Evolutionary conservation across 768 basidiomycete species (phyloP).

Genomic region (Crucibulum laeve): DNA sequence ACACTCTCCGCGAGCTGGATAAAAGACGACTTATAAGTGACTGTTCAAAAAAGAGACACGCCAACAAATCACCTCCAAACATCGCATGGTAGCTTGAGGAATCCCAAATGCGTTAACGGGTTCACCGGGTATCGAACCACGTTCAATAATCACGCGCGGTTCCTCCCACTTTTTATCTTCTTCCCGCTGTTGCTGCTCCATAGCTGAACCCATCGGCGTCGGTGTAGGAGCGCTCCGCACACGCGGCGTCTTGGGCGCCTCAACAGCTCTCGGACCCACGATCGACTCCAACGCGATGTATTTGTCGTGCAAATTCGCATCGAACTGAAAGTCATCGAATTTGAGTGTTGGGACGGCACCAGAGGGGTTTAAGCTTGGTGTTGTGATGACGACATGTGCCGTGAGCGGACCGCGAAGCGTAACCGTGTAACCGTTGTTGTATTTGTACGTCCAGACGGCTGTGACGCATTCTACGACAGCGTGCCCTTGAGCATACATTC

Average conservation of each 20-base stretch:
- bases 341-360: slow-evolving; percentile 34
- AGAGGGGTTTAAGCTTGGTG: slow-evolving; percentile 20
- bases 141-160: slow-evolving; percentile 53
- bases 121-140: slow-evolving; percentile 69
- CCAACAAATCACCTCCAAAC: slow-evolving; percentile 59
- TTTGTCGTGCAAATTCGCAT: slow-evolving; percentile 71
- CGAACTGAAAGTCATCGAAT: slow-evolving; percentile 73
- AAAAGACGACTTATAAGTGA: slow-evolving; percentile 7
- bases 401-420: slow-evolving; percentile 72
- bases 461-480: slow-evolving; percentile 65
- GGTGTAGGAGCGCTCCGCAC: slow-evolving; percentile 18
- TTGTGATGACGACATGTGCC: slow-evolving; percentile 49
- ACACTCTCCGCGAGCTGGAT: slow-evolving; percentile 76
- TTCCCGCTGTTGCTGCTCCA: slow-evolving; percentile 26
- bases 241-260: slow-evolving; percentile 34
- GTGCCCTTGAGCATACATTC: slow-evolving; percentile 38
- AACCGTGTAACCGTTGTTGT: slow-evolving; percentile 75
- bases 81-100: slow-evolving; percentile 85
- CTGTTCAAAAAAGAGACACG: slow-evolving; percentile 1
- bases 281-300: slow-evolving; percentile 66
- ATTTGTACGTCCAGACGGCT: slow-evolving; percentile 81
- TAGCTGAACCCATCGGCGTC: slow-evolving; percentile 19
- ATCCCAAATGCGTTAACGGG: slow-evolving; percentile 88
- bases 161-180: slow-evolving; percentile 68
- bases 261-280: slow-evolving; percentile 39